phyloP scores from a whole-genome alignment of 2,329 filamentous ascomycete genomes.

The Aureobasidium uvarum region DNA sequence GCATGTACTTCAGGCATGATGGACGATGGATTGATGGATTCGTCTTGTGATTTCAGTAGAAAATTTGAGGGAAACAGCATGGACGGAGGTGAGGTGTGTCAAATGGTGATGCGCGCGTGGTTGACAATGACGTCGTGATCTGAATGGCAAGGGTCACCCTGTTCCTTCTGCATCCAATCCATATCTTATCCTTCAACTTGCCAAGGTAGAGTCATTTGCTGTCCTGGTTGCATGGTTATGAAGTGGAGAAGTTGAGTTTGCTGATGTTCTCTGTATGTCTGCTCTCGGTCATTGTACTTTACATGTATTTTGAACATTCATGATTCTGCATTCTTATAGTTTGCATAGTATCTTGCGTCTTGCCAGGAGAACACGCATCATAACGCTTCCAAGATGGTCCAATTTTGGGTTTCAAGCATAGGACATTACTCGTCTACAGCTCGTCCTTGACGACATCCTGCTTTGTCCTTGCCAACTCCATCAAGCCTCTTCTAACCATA shows the following conservation, averaged over 20 bases:
- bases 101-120: not conserved
- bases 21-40: not conserved
- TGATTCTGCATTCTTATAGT: too few species aligned
- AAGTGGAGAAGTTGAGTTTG: too few species aligned
- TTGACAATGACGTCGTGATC: not conserved
- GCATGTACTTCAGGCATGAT: not conserved
- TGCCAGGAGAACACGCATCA: too few species aligned
- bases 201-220: not conserved
- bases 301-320: too few species aligned
- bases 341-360: too few species aligned
- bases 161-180: not conserved
- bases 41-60: not conserved
- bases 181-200: not conserved
- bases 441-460: constrained; percentile 15
- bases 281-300: too few species aligned
- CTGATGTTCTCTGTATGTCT: too few species aligned
- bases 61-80: not conserved
- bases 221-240: too few species aligned
- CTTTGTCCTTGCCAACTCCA: constrained; percentile 25
- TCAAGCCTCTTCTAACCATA: constrained; percentile 55
- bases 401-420: too few species aligned
- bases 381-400: too few species aligned
- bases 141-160: not conserved
- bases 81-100: not conserved
- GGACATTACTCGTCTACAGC: not conserved